Evolutionary conservation across 495 filamentous ascomycete species (phyloP), one percentile per base, ranked within the genome.

Genomic region (Neurospora africana): DNA sequence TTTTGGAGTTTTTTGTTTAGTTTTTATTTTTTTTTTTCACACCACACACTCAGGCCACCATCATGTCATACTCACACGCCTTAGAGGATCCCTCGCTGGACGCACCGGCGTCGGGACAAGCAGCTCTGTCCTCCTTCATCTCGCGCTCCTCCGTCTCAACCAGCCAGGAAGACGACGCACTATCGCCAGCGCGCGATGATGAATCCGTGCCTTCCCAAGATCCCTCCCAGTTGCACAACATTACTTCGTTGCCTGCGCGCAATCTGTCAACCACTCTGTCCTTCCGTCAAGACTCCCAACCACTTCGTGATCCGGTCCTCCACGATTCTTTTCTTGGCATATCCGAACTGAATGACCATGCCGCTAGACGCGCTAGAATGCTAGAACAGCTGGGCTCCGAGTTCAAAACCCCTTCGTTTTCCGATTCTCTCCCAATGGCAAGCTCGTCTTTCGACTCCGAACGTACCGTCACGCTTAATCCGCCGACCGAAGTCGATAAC

Each of bases 401-500:
- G 6, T 65, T 65, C 7, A 19, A 33, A 19, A 65, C 53, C 8
- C 53, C 53, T 17, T 65, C 53, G 6, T 17, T 35, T 2, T 35
- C 30, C 3, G 53, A 65, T 65, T 65, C 53, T 2, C 53, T 65
- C 13, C 53, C 53, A 7, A 15, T 65, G 15, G 15, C 27, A 30
- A 19, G 27, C 19, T 65, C 53, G 15, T 65, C 53, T 2, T 65
- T 65, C 27, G 53, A 35, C 17, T 65, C 53, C 2, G 53, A 65
- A 8, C 2, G 3, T 19, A 35, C 53, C 13, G 15, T 35, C 27
- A 65, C 23, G 6, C 30, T 74, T 11, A 68, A 30, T 36, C 70
- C 72, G 11, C 74, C 74, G 21, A 61, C 70, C 0, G 71, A 71
- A 38, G 11, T 44, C 15, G 68, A 73, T 21, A 77, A 75, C 21